A percentile compares a stretch with the other conserved stretches of the same genome.
Evolutionary conservation across 164 flowering plant genomes (phyloP).

Genomic region (Annona squamosa): DNA sequence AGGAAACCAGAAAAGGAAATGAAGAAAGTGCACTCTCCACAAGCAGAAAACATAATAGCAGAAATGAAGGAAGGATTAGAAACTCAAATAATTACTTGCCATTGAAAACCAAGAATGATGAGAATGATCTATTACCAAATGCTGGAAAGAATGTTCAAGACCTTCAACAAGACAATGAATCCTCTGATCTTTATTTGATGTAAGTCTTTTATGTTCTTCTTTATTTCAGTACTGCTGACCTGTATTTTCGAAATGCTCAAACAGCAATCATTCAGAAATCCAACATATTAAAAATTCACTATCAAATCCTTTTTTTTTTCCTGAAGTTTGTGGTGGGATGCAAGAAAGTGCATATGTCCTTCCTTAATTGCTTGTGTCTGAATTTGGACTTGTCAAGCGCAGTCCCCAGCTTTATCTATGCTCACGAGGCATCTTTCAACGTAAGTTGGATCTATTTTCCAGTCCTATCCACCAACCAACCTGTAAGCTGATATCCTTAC

Average conservation of each 20-base stretch:
- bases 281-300: too few species aligned
- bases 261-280: too few species aligned
- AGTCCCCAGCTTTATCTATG: too few species aligned
- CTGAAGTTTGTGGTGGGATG: too few species aligned
- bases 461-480: too few species aligned
- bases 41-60: conserved; percentile 6
- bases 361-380: too few species aligned
- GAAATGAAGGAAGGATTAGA: conserved; percentile 5
- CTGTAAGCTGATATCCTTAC: too few species aligned
- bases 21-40: conserved; percentile 1
- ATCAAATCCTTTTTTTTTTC: too few species aligned
- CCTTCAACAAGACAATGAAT: conserved; percentile 25
- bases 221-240: neutral
- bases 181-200: conserved; percentile 42
- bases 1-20: conserved; percentile 10
- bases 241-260: neutral
- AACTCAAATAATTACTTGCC: conserved; percentile 15
- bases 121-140: conserved; percentile 4
- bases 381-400: too few species aligned
- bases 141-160: conserved; percentile 14
- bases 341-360: too few species aligned
- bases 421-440: too few species aligned
- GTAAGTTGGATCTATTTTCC: too few species aligned
- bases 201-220: conserved; percentile 13
- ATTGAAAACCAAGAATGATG: conserved; percentile 11